A percentile compares a stretch with the other conserved stretches of the same genome.
Conservation (phyloP, 2,329 filamentous ascomycete species). For the Exophiala oligosperma region DNA sequence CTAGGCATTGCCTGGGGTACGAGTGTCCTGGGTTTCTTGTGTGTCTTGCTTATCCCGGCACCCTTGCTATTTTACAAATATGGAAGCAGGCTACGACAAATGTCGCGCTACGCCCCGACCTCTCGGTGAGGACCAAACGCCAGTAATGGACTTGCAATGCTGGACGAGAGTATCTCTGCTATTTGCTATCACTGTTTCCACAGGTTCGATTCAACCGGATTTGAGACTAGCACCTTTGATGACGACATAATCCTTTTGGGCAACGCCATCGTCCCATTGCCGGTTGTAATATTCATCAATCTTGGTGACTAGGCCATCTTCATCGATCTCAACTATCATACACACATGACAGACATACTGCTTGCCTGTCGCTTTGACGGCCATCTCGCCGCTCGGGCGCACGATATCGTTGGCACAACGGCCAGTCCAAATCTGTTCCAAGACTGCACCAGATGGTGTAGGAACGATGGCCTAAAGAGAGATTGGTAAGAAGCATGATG, state of each 20-base stretch:
- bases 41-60: conserved; percentile 38
- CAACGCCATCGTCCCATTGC: conserved; percentile 14
- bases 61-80: conserved; percentile 42
- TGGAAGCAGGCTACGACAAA: conserved; percentile 45
- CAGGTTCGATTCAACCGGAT: not conserved
- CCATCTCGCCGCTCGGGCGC: conserved; percentile 10
- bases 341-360: conserved; percentile 15
- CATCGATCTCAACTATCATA: conserved; percentile 9
- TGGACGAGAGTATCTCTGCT: too few species aligned
- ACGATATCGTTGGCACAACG: conserved; percentile 6
- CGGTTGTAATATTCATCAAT: conserved; percentile 20
- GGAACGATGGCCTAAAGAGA: conserved; percentile 7
- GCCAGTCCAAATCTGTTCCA: conserved; percentile 15
- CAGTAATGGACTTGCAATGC: too few species aligned
- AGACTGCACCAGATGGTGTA: conserved; percentile 7
- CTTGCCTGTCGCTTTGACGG: conserved; percentile 14
- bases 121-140: not conserved
- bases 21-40: conserved; percentile 40
- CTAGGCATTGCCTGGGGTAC: conserved; percentile 41
- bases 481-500: too few species aligned
- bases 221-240: conserved; percentile 15
- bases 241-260: conserved; percentile 6
- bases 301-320: conserved; percentile 7
- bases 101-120: conserved; percentile 28
- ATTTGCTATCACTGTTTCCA: too few species aligned